Evolutionary conservation across 192 early-diverging fungal species (phyloP).

Genomic region (Backusella psychrophila): DNA sequence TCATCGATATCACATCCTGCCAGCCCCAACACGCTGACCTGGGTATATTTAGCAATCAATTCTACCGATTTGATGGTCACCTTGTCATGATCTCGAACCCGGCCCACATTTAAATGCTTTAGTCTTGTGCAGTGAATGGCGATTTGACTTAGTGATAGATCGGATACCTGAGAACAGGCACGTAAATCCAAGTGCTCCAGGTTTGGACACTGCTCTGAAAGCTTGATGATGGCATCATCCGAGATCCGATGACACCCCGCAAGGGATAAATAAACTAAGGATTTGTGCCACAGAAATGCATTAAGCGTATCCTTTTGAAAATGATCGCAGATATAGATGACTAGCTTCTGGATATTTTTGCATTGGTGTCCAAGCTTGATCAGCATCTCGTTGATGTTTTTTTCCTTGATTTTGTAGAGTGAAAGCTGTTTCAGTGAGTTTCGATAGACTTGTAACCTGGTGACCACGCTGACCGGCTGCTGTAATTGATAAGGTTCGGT

Average conservation of each 20-base stretch:
- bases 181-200: slow-evolving; percentile 43
- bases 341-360: background rate
- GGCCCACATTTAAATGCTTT: slow-evolving; percentile 49
- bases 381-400: background rate
- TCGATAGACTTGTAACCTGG: background rate
- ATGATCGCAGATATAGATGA: slow-evolving; percentile 33
- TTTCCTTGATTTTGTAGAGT: background rate
- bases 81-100: slow-evolving; percentile 36
- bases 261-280: slow-evolving; percentile 38
- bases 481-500: background rate
- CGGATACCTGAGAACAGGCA: slow-evolving; percentile 44
- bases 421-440: background rate
- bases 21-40: slow-evolving; percentile 42
- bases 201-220: slow-evolving; percentile 38
- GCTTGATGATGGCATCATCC: slow-evolving; percentile 34
- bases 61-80: slow-evolving; percentile 44
- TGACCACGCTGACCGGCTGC: background rate
- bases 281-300: slow-evolving; percentile 33
- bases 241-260: slow-evolving; percentile 48
- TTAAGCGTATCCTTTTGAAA: slow-evolving; percentile 40
- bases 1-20: slow-evolving; percentile 49
- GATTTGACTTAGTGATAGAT: slow-evolving; percentile 37
- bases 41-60: slow-evolving; percentile 43
- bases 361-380: background rate
- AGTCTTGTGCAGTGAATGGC: slow-evolving; percentile 35